Conservation (phyloP, 441 rosid genomes). For the Corymbia calophylla region DNA sequence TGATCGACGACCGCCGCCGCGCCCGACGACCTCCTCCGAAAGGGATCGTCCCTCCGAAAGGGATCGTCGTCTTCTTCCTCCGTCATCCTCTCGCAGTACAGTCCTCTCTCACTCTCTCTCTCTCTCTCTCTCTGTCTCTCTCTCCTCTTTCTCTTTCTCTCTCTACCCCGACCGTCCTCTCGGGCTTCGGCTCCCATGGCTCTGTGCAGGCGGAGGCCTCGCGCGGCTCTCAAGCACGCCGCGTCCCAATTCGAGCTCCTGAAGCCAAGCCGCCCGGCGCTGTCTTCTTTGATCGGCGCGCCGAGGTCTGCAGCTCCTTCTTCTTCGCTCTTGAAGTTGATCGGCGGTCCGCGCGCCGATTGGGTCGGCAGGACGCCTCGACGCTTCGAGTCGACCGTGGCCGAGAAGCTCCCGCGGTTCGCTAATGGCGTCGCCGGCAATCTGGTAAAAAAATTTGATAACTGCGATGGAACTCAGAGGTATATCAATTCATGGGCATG, state of each 20-base stretch:
- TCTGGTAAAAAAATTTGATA: slow-evolving; percentile 10
- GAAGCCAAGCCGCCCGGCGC: not conserved
- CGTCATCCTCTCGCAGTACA: not conserved
- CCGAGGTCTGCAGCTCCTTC: not conserved
- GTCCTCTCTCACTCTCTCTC: too few relatives aligned
- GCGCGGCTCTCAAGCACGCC: not conserved
- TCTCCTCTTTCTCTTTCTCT: not conserved
- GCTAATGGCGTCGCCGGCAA: slow-evolving; percentile 22
- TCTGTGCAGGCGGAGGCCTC: not conserved
- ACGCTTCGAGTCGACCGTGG: slow-evolving; percentile 37
- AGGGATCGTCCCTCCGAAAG: too few relatives aligned
- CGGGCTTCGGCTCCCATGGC: not conserved
- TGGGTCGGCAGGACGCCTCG: not conserved
- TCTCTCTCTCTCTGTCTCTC: too few relatives aligned
- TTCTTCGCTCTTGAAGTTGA: not conserved
- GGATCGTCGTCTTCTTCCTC: not conserved
- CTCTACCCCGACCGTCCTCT: not conserved
- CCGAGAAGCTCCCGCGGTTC: slow-evolving; percentile 25
- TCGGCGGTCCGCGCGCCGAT: not conserved
- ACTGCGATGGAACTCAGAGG: not conserved
- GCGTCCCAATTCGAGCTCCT: not conserved
- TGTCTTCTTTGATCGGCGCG: not conserved
- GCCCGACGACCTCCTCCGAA: too few relatives aligned
- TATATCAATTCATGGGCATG: not conserved
- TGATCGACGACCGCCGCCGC: too few relatives aligned